Evolutionary conservation across 2,329 filamentous ascomycete species (phyloP).

Genomic region (Diaporthe destruens): DNA sequence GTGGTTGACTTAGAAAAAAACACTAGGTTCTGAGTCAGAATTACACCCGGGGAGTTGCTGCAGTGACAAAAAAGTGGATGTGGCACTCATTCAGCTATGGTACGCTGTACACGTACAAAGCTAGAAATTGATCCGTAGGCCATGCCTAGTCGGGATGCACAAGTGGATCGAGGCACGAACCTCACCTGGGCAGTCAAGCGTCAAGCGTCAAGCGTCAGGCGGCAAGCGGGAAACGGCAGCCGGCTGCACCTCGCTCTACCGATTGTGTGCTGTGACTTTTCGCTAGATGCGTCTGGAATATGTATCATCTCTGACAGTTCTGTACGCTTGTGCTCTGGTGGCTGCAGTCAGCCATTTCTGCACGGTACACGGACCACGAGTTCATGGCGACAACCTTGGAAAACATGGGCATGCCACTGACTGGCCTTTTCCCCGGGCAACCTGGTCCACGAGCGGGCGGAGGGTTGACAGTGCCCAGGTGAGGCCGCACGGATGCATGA

Average conservation of each 20-base stretch:
- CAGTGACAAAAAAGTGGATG: too few species aligned
- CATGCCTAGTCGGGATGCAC: neutral
- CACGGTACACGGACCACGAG: constrained; percentile 24
- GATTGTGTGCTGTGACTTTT: neutral
- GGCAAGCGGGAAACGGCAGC: too few species aligned
- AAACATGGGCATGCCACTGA: constrained; percentile 10
- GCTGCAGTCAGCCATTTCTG: neutral
- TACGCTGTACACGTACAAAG: too few species aligned
- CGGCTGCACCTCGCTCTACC: neutral
- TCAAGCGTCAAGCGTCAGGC: neutral
- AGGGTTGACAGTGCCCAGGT: too few species aligned
- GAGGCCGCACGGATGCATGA: constrained; percentile 13
- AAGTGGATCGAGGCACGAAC: neutral
- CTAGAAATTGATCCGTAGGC: too few species aligned
- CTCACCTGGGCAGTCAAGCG: neutral
- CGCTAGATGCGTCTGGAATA: neutral
- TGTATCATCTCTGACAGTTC: neutral
- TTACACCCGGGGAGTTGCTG: too few species aligned
- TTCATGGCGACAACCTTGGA: neutral
- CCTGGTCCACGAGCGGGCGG: constrained; percentile 6
- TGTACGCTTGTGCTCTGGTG: neutral
- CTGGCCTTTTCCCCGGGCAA: constrained; percentile 8
- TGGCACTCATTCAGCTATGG: too few species aligned
- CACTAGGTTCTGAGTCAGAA: too few species aligned
- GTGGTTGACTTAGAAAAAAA: too few species aligned